phyloP scores from a whole-genome alignment of 495 filamentous ascomycete genomes.

The Cercophora scortea region DNA sequence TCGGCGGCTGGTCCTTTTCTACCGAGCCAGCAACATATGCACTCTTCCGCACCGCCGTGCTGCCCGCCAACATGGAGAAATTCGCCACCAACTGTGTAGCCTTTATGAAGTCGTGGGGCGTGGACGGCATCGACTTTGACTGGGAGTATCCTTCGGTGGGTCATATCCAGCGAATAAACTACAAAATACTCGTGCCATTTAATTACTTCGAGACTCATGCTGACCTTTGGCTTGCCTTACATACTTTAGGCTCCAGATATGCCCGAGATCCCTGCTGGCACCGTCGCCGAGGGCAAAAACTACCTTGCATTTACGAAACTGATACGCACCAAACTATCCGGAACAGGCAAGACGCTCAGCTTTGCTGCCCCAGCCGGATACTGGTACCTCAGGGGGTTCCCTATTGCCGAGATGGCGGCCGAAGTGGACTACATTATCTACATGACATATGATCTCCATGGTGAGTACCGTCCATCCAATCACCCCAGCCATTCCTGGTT shows the following conservation, averaged over 20 bases:
- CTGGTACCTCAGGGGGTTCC: slow-evolving; percentile 21
- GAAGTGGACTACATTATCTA: slow-evolving; percentile 24
- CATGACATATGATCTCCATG: slow-evolving; percentile 26
- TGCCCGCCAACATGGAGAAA: slow-evolving; percentile 11
- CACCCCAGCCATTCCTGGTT: not conserved
- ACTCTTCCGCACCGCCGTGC: slow-evolving; percentile 17
- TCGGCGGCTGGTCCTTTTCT: slow-evolving; percentile 31
- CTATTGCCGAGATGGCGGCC: slow-evolving; percentile 18
- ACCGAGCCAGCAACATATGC: slow-evolving; percentile 6
- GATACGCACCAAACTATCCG: no score
- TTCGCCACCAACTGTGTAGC: slow-evolving; percentile 19
- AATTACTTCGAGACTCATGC: not conserved
- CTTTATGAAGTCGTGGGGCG: slow-evolving; percentile 17
- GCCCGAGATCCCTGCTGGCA: slow-evolving; percentile 16
- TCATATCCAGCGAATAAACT: no score
- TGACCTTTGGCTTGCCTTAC: not conserved
- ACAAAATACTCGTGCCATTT: no score
- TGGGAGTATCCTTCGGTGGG: slow-evolving; percentile 36
- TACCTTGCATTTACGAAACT: no score
- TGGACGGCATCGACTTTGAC: slow-evolving; percentile 33
- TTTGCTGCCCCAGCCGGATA: slow-evolving; percentile 23
- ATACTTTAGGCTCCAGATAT: slow-evolving; percentile 16
- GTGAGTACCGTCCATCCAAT: no score
- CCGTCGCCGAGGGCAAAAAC: no score
- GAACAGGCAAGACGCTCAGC: slow-evolving; percentile 16